Conservation (phyloP, 257 asterid species). For the Buddleja alternifolia region DNA sequence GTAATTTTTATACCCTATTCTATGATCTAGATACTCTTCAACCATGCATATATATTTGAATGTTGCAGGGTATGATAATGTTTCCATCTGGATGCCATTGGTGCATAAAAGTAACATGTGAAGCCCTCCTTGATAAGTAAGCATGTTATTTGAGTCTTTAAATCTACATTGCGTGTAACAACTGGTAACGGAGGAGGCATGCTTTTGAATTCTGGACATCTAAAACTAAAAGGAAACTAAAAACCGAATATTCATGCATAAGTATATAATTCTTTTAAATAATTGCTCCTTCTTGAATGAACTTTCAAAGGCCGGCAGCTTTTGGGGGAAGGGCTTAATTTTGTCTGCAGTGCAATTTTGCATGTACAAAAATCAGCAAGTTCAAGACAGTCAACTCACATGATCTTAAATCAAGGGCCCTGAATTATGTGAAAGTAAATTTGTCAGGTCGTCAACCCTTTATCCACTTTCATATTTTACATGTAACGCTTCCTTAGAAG, state of each 20-base stretch:
- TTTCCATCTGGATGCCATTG: conserved; percentile 66
- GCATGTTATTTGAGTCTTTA: conserved; percentile 67
- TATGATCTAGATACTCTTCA: conserved; percentile 54
- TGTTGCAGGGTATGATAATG: conserved; percentile 78
- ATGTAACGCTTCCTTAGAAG: too few species aligned
- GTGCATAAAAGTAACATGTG: conserved; percentile 65
- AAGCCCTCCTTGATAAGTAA: conserved; percentile 74
- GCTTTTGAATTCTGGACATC: conserved; percentile 16
- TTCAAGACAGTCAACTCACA: too few species aligned
- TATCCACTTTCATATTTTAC: too few species aligned
- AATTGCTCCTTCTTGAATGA: neutral
- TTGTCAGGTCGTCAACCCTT: neutral
- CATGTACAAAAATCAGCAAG: too few species aligned
- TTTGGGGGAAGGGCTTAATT: too few species aligned
- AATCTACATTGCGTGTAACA: conserved; percentile 38
- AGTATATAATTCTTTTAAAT: neutral
- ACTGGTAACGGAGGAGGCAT: conserved; percentile 31
- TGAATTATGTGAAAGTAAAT: neutral
- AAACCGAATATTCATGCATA: neutral
- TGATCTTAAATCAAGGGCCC: neutral
- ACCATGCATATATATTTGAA: conserved; percentile 69
- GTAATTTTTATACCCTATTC: conserved; percentile 28
- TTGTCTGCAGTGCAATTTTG: too few species aligned
- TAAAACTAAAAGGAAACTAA: neutral
- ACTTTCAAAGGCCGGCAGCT: neutral